A percentile compares a stretch with the other conserved stretches of the same genome.
phyloP scores from a whole-genome alignment of 2,329 filamentous ascomycete species.

The Fusarium sp. region DNA sequence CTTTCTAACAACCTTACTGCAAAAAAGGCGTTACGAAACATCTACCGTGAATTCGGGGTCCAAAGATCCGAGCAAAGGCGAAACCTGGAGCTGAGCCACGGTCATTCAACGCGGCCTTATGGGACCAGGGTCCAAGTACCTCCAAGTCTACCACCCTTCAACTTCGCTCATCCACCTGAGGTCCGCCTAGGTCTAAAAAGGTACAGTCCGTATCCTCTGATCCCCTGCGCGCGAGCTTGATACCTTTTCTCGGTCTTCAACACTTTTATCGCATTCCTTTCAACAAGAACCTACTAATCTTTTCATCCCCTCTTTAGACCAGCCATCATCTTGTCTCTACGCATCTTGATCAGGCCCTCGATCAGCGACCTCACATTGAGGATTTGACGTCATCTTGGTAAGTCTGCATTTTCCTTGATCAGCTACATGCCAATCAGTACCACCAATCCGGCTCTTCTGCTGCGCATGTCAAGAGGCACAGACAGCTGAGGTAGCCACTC shows the following conservation, averaged over 20 bases:
- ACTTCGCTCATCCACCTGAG: constrained; percentile 29
- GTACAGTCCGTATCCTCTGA: constrained; percentile 13
- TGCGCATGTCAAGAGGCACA: constrained; percentile 13
- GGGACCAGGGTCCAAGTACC: constrained; percentile 25
- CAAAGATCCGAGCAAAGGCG: constrained; percentile 4
- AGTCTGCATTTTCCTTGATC: constrained; percentile 34
- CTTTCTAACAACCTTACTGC: not conserved
- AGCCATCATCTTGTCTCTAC: constrained; percentile 9
- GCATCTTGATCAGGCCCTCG: not conserved
- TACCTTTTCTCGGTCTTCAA: not conserved
- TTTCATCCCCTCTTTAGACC: constrained; percentile 4
- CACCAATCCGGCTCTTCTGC: constrained; percentile 18
- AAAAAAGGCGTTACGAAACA: not conserved
- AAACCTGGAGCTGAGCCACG: constrained; percentile 44
- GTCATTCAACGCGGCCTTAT: constrained; percentile 36
- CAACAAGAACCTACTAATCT: not conserved
- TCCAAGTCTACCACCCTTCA: constrained; percentile 15
- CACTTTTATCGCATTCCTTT: constrained; percentile 3
- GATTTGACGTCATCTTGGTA: constrained; percentile 45
- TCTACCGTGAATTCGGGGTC: constrained; percentile 5
- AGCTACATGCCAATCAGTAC: constrained; percentile 21
- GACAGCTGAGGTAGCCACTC: constrained; percentile 3
- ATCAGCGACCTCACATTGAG: constrained; percentile 8
- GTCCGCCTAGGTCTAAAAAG: constrained; percentile 11
- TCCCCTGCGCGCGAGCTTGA: constrained; percentile 5